A percentile compares a stretch with the other conserved stretches of the same genome.
These are phyloP conservation scores for Neoboletus brunneissimus DNA, from an alignment of 768 basidiomycete genomes.

Conservation along the genomic window DNA sequence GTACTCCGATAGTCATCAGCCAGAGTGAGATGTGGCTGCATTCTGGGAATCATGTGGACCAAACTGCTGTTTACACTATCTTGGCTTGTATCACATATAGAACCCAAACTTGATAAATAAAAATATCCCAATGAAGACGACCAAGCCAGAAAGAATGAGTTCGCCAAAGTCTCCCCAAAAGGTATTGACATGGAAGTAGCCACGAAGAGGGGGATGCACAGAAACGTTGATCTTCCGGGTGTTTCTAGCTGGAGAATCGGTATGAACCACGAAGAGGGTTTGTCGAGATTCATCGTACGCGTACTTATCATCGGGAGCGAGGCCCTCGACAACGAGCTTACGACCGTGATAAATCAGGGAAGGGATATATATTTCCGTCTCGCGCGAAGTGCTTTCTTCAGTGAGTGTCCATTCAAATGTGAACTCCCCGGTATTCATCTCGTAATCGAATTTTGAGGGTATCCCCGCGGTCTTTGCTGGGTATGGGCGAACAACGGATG, in stretches of 20 bases:
- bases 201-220: slow-evolving; percentile 50
- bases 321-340: slow-evolving; percentile 56
- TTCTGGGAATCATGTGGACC: not conserved
- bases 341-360: slow-evolving; percentile 55
- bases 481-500: slow-evolving; percentile 85
- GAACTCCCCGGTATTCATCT: slow-evolving; percentile 70
- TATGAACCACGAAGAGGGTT: slow-evolving; percentile 66
- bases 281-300: slow-evolving; percentile 63
- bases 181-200: slow-evolving; percentile 56
- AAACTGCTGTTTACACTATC: not conserved
- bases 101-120: slow-evolving; percentile 28
- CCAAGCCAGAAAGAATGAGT: slow-evolving; percentile 29
- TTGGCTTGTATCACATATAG: slow-evolving; percentile 21
- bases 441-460: slow-evolving; percentile 71
- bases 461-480: slow-evolving; percentile 87
- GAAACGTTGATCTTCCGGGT: slow-evolving; percentile 52
- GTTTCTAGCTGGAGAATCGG: slow-evolving; percentile 42
- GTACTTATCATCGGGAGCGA: slow-evolving; percentile 49
- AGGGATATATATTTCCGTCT: slow-evolving; percentile 86
- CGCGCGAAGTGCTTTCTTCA: slow-evolving; percentile 37
- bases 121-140: slow-evolving; percentile 32
- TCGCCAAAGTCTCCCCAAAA: slow-evolving; percentile 60
- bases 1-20: no score
- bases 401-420: slow-evolving; percentile 55
- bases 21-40: not conserved